phyloP scores from a whole-genome alignment of 176 grass and related monocot species.

The Bolboschoenus planiculmis region DNA sequence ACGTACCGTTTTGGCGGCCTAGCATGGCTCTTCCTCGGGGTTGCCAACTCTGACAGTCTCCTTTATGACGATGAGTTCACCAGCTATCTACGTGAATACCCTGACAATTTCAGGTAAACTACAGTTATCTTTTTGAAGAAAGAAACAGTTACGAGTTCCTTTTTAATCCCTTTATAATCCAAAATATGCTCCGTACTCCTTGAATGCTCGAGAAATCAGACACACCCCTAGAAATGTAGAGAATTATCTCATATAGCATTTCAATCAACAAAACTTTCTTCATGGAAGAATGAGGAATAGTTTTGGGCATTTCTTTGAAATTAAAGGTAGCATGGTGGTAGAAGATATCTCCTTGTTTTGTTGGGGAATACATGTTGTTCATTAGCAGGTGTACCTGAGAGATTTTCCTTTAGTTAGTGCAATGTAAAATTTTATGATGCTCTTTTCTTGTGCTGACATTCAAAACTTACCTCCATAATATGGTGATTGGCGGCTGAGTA shows the following conservation, averaged over 20 bases:
- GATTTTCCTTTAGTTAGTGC: neutral
- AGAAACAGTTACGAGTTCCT: neutral
- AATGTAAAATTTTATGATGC: neutral
- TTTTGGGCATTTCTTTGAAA: neutral
- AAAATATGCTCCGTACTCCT: neutral
- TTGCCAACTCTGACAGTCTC: slow-evolving; percentile 83
- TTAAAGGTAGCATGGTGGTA: neutral
- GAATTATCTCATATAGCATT: neutral
- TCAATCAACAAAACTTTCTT: neutral
- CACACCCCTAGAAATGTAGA: neutral
- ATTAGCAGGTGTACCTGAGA: neutral
- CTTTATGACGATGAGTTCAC: slow-evolving; percentile 87
- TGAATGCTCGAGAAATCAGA: neutral
- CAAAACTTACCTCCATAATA: neutral
- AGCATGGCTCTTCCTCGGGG: slow-evolving; percentile 88
- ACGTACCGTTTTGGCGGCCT: slow-evolving; percentile 71
- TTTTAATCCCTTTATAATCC: neutral
- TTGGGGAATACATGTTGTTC: neutral
- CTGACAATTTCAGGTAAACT: slow-evolving; percentile 72
- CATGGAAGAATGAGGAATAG: neutral
- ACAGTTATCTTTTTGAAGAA: slow-evolving; percentile 4
- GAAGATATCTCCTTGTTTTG: neutral
- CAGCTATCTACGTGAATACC: slow-evolving; percentile 58
- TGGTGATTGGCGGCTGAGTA: neutral
- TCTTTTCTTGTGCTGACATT: neutral